These are phyloP conservation scores for Fraxinus anomala DNA, from an alignment of 257 asterid genomes.

Conservation along the genomic window DNA sequence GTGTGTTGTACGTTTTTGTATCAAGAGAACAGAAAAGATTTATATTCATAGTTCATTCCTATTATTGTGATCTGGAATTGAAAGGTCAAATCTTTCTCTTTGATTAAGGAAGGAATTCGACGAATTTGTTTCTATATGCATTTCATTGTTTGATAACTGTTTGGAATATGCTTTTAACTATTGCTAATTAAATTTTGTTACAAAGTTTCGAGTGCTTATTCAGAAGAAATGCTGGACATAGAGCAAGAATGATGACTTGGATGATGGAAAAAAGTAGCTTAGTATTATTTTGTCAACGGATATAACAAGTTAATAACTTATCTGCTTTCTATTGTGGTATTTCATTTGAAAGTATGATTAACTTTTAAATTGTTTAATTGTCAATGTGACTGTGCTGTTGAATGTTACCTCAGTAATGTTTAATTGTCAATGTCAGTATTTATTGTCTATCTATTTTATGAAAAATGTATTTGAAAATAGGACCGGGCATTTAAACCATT, in stretches of 20 bases:
- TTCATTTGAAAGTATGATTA: constrained; percentile 6
- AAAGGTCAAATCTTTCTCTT: constrained; percentile 25
- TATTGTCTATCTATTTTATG: neutral
- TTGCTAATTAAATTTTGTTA: neutral
- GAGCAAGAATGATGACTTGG: neutral
- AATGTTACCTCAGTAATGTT: neutral
- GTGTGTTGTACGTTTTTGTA: constrained; percentile 4
- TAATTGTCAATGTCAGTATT: neutral
- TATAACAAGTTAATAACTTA: neutral
- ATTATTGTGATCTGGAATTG: constrained; percentile 23
- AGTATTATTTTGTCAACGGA: neutral
- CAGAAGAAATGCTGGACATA: constrained; percentile 9
- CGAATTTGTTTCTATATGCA: neutral
- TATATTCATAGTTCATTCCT: constrained; percentile 22
- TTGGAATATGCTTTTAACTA: neutral
- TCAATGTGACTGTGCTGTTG: neutral
- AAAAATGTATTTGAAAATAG: neutral
- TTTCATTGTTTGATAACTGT: neutral
- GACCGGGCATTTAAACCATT: neutral
- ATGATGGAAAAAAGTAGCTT: neutral
- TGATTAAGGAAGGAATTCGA: constrained; percentile 9
- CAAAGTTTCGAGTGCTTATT: neutral
- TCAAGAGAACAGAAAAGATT: constrained; percentile 5
- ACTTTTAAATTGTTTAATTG: neutral
- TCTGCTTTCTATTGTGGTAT: neutral